Evolutionary conservation across 495 filamentous ascomycete genomes (phyloP).

Genomic region (Saxispiralis lemnorum): DNA sequence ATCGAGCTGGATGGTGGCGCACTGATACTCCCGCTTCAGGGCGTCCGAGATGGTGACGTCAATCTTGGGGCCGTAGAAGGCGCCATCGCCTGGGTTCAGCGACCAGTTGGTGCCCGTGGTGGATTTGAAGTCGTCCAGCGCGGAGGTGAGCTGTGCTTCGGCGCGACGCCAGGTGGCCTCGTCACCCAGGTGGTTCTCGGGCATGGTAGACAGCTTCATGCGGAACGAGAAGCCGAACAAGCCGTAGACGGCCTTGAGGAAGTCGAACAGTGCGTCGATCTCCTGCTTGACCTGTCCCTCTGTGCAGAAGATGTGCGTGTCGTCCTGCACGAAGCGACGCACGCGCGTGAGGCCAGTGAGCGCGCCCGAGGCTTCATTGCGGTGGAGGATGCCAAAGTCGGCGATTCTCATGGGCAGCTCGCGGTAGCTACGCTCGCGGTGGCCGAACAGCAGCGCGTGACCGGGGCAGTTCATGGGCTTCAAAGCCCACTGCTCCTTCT

Average conservation of each 20-base stretch:
- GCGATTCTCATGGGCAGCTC: constrained; percentile 81
- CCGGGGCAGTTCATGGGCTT: constrained; percentile 99
- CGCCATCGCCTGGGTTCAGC: constrained; percentile 82
- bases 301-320: constrained; percentile 83
- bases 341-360: constrained; percentile 81
- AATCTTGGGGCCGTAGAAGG: constrained; percentile 94
- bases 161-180: constrained; percentile 78
- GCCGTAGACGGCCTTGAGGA: constrained; percentile 67
- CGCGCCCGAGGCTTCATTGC: constrained; percentile 88
- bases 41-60: constrained; percentile 80
- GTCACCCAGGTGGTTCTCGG: constrained; percentile 78
- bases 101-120: constrained; percentile 57
- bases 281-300: constrained; percentile 67
- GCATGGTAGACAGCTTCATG: constrained; percentile 83
- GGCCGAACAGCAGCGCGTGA: constrained; percentile 60
- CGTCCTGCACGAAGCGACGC: constrained; percentile 84
- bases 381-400: constrained; percentile 87
- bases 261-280: constrained; percentile 75
- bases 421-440: constrained; percentile 64
- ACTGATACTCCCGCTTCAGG: constrained; percentile 64
- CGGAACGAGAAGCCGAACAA: constrained; percentile 90
- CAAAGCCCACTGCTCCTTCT: constrained; percentile 70
- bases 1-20: constrained; percentile 93
- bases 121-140: constrained; percentile 57
- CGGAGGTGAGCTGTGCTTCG: constrained; percentile 56